These are phyloP conservation scores for Auriscalpium vulgare DNA, from an alignment of 768 basidiomycete species.

Conservation along the genomic window DNA sequence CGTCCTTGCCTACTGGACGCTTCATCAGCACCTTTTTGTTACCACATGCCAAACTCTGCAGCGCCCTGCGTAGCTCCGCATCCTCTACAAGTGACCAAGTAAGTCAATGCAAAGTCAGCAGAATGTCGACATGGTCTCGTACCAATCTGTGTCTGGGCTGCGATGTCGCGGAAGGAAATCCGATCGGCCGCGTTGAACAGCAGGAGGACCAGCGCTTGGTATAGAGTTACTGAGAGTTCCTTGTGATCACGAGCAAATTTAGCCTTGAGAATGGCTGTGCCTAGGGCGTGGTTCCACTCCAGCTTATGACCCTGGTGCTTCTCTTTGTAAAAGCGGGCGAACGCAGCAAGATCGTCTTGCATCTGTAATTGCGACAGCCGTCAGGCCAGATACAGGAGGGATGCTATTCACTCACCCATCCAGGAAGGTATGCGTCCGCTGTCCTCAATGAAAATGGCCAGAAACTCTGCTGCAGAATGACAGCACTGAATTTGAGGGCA, in stretches of 20 bases:
- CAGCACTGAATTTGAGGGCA: slow-evolving; percentile 52
- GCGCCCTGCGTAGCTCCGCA: slow-evolving; percentile 66
- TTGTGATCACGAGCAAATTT: slow-evolving; percentile 64
- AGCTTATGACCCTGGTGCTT: slow-evolving; percentile 74
- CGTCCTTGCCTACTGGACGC: slow-evolving; percentile 67
- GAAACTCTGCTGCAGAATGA: slow-evolving; percentile 80
- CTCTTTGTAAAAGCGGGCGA: slow-evolving; percentile 61
- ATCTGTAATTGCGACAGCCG: slow-evolving; percentile 40
- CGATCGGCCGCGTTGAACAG: slow-evolving; percentile 70
- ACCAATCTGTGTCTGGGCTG: slow-evolving; percentile 67
- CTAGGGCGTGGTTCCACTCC: slow-evolving; percentile 82
- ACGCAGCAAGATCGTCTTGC: slow-evolving; percentile 59
- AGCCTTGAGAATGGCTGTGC: slow-evolving; percentile 69
- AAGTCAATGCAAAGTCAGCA: slow-evolving; percentile 5
- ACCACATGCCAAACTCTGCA: slow-evolving; percentile 90
- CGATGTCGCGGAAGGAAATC: slow-evolving; percentile 60
- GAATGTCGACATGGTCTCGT: slow-evolving; percentile 19
- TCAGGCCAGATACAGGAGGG: background rate
- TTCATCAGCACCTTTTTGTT: slow-evolving; percentile 86
- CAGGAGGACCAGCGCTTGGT: slow-evolving; percentile 80
- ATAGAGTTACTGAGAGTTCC: slow-evolving; percentile 85
- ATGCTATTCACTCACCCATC: slow-evolving; percentile 30
- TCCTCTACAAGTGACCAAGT: slow-evolving; percentile 42
- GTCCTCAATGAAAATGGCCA: slow-evolving; percentile 73
- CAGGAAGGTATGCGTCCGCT: slow-evolving; percentile 44